phyloP scores from a whole-genome alignment of 345 rosid genomes.

The Leavenworthia alabamica region DNA sequence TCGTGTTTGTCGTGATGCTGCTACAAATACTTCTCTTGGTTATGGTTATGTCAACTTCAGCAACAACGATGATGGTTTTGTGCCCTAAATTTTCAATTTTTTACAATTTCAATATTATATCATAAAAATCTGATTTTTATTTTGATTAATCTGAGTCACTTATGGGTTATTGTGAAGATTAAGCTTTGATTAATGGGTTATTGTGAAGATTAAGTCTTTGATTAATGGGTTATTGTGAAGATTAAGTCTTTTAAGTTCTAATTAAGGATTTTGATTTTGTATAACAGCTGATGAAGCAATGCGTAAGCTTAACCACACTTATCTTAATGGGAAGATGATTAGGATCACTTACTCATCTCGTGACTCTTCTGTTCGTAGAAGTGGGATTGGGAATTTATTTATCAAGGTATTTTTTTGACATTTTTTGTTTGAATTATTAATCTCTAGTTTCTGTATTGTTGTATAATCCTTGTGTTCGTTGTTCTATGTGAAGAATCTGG shows the following conservation, averaged over 20 bases:
- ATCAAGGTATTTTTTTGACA: conserved; percentile 42
- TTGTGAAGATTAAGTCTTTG: not conserved
- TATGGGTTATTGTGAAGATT: conserved; percentile 8
- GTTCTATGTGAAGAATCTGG: conserved; percentile 48
- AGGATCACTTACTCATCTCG: conserved; percentile 80
- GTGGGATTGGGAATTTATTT: conserved; percentile 72
- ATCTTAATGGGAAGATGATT: conserved; percentile 65
- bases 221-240: not conserved
- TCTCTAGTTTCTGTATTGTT: not conserved
- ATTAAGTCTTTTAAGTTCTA: not conserved
- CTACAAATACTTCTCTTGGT: conserved; percentile 70
- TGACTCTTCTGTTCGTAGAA: conserved; percentile 64
- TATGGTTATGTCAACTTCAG: conserved; percentile 89
- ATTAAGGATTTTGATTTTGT: not conserved
- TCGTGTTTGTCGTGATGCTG: conserved; percentile 62
- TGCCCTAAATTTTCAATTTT: not conserved
- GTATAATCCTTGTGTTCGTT: not conserved
- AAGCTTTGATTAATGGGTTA: not conserved
- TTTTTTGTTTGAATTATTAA: no score
- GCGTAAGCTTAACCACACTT: conserved; percentile 61
- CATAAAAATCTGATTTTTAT: not conserved
- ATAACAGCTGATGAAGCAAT: conserved; percentile 74
- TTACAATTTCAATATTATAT: not conserved
- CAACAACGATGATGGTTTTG: conserved; percentile 63
- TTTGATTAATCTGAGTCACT: not conserved